Conservation (phyloP, 2,329 filamentous ascomycete species). For the Exophiala bonariae region DNA sequence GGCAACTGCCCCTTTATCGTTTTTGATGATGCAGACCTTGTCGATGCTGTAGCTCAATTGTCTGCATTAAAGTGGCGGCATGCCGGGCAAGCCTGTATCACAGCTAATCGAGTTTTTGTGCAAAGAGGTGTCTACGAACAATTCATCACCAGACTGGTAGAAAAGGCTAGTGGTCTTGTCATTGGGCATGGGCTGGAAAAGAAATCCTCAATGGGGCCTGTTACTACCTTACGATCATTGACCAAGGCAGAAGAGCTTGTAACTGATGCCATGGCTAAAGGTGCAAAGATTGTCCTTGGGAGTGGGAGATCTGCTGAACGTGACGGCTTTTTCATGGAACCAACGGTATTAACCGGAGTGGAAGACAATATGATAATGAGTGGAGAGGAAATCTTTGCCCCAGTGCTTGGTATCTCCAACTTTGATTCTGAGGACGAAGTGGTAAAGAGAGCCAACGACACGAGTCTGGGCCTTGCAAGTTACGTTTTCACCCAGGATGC, state of each 20-base stretch:
- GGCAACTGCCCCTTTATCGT: constrained; percentile 66
- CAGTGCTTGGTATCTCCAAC: constrained; percentile 61
- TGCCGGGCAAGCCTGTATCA: constrained; percentile 47
- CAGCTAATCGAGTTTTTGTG: constrained; percentile 46
- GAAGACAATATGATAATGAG: constrained; percentile 58
- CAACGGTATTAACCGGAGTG: constrained; percentile 63
- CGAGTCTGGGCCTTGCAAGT: constrained; percentile 47
- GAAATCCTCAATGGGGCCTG: constrained; percentile 59
- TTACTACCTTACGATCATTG: constrained; percentile 58
- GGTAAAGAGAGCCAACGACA: constrained; percentile 42
- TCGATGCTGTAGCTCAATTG: constrained; percentile 42
- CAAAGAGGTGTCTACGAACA: constrained; percentile 48
- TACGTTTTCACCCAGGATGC: constrained; percentile 70
- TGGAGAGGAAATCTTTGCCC: constrained; percentile 66
- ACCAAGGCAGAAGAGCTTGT: constrained; percentile 61
- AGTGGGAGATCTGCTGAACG: constrained; percentile 46
- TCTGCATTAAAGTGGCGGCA: constrained; percentile 45
- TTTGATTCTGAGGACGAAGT: constrained; percentile 68
- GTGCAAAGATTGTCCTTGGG: constrained; percentile 63
- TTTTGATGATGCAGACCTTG: constrained; percentile 64
- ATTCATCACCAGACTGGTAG: constrained; percentile 55
- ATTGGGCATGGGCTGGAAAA: constrained; percentile 59
- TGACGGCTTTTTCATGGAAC: constrained; percentile 67
- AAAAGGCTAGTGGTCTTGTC: constrained; percentile 53
- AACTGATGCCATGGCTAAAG: constrained; percentile 62